Evolutionary conservation across 495 filamentous ascomycete species (phyloP).

Genomic region (Pyronema domesticum): DNA sequence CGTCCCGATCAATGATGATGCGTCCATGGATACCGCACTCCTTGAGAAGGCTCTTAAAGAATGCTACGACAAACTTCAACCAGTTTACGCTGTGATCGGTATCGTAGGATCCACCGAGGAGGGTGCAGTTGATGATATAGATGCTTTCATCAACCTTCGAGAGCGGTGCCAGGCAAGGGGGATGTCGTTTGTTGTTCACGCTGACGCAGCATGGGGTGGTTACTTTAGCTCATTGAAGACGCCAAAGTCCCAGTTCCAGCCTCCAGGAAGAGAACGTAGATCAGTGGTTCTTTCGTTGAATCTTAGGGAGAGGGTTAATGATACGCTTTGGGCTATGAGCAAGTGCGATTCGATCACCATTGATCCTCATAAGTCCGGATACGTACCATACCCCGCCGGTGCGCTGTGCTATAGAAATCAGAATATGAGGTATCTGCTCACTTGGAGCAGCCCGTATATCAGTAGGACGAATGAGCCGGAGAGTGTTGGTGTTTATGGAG

Average conservation of each 20-base stretch:
- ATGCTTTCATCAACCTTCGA: constrained; percentile 16
- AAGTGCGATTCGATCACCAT: background rate
- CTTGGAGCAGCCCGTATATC: constrained; percentile 32
- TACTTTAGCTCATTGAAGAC: background rate
- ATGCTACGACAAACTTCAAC: background rate
- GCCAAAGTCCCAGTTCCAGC: background rate
- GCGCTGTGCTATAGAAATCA: constrained; percentile 31
- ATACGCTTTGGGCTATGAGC: background rate
- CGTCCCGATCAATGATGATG: background rate
- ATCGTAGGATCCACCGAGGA: background rate
- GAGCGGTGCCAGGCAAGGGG: background rate
- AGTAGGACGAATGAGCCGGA: constrained; percentile 17
- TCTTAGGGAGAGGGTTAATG: background rate
- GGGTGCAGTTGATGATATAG: background rate
- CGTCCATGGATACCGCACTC: background rate
- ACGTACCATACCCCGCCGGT: constrained; percentile 33
- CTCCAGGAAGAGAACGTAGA: background rate
- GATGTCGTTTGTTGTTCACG: constrained; percentile 8
- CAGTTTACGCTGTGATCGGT: background rate
- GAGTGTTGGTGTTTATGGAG: constrained; percentile 31
- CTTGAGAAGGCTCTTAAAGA: background rate
- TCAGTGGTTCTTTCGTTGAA: background rate
- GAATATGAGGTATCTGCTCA: constrained; percentile 30
- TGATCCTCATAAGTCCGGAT: constrained; percentile 29
- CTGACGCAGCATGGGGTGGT: constrained; percentile 3